Evolutionary conservation across 1,284 basidiomycete genomes (phyloP).

Genomic region (Anthracocystis panici-leucophaei): DNA sequence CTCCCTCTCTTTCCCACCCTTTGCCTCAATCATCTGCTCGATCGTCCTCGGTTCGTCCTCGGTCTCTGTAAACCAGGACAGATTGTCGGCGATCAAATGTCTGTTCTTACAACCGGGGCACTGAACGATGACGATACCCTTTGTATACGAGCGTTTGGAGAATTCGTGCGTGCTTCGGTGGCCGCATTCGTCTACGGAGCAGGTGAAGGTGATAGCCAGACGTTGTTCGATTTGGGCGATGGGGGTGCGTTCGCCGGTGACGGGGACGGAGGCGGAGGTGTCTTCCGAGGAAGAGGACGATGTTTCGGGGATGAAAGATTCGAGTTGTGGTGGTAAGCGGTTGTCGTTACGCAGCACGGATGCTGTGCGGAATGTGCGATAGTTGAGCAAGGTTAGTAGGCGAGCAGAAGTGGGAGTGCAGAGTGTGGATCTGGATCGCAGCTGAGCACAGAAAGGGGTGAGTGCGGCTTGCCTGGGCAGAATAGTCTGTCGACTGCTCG

Average conservation of each 20-base stretch:
- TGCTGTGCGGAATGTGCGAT: no score
- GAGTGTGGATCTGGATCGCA: conserved; percentile 11
- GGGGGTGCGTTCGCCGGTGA: conserved; percentile 45
- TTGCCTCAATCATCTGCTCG: conserved; percentile 65
- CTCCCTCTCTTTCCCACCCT: conserved; percentile 62
- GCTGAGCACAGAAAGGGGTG: not conserved
- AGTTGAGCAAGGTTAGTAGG: not conserved
- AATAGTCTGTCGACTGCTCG: conserved; percentile 16
- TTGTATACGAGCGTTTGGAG: conserved; percentile 83
- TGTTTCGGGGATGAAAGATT: conserved; percentile 21
- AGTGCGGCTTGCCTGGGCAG: not conserved
- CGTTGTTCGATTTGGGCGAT: conserved; percentile 60
- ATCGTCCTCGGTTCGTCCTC: conserved; percentile 63
- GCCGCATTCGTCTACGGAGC: conserved; percentile 74
- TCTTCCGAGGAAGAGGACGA: conserved; percentile 10
- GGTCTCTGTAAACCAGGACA: conserved; percentile 65
- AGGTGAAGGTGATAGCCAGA: conserved; percentile 65
- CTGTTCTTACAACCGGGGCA: conserved; percentile 91
- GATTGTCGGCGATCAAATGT: conserved; percentile 68
- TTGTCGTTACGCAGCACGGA: no score
- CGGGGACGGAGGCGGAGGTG: conserved; percentile 27
- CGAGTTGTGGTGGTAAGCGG: conserved; percentile 8
- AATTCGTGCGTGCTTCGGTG: conserved; percentile 91
- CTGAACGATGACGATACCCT: conserved; percentile 89
- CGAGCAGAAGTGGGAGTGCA: not conserved